Percentiles rank a stretch among this genome's conserved stretches.
These are phyloP conservation scores for Vigna unguiculata DNA, from an alignment of 306 rosid species.

Conservation along the genomic window DNA sequence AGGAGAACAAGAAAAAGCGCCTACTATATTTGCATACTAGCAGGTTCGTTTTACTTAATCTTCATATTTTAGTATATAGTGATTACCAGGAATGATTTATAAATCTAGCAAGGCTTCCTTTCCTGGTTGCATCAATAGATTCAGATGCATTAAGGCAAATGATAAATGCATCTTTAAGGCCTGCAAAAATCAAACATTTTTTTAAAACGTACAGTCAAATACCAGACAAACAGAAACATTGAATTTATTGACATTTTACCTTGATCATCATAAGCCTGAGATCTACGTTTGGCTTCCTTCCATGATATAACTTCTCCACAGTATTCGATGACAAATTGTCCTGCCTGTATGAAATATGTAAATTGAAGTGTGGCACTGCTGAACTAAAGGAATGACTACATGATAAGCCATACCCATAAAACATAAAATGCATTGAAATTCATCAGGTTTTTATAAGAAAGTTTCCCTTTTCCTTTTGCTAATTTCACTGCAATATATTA, in stretches of 20 bases:
- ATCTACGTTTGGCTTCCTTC: slow-evolving; percentile 93
- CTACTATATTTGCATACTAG: slow-evolving; percentile 31
- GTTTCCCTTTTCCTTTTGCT: slow-evolving; percentile 24
- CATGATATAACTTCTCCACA: slow-evolving; percentile 98
- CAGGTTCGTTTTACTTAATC: slow-evolving; percentile 25
- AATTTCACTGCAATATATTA: slow-evolving; percentile 17
- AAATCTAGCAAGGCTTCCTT: slow-evolving; percentile 94
- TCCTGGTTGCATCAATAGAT: slow-evolving; percentile 93
- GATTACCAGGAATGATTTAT: slow-evolving; percentile 96
- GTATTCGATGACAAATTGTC: slow-evolving; percentile 87
- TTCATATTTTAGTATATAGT: slow-evolving; percentile 39
- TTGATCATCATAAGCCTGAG: slow-evolving; percentile 83
- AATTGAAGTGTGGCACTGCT: slow-evolving; percentile 21
- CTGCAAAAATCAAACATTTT: slow-evolving; percentile 61
- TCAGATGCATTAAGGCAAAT: slow-evolving; percentile 90
- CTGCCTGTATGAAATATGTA: slow-evolving; percentile 60
- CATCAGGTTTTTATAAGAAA: slow-evolving; percentile 16
- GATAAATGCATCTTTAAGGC: slow-evolving; percentile 89
- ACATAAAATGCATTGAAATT: slow-evolving; percentile 34
- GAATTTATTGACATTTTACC: slow-evolving; percentile 56
- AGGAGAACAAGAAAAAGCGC: slow-evolving; percentile 37
- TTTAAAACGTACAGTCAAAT: slow-evolving; percentile 37
- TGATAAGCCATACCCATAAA: slow-evolving; percentile 10
- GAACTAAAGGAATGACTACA: slow-evolving; percentile 27
- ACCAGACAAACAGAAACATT: slow-evolving; percentile 37